Percentiles rank a stretch among this genome's conserved stretches.
Conservation (phyloP, 2,329 filamentous ascomycete species). For the Gliomastix tumulicola region DNA sequence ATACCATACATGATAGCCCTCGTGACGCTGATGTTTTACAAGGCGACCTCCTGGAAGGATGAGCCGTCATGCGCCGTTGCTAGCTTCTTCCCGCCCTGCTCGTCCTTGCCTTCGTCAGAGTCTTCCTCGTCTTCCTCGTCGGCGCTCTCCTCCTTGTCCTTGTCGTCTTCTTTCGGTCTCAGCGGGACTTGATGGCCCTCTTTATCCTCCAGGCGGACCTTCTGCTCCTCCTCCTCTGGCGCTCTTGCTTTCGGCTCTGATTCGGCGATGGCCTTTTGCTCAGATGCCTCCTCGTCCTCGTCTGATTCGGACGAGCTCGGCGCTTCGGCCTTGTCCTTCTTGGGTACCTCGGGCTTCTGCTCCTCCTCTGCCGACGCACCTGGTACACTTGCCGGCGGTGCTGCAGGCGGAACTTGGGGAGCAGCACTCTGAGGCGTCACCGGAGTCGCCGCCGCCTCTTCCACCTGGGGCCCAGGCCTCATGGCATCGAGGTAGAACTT, state of each 20-base stretch:
- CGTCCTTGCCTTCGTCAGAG: conserved; percentile 22
- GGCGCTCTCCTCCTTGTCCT: conserved; percentile 21
- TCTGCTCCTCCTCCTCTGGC: conserved; percentile 40
- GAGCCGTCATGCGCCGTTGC: conserved; percentile 45
- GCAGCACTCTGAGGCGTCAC: too few species aligned
- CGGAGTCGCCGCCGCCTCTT: conserved; percentile 19
- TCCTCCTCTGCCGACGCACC: conserved; percentile 18
- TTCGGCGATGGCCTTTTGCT: conserved; percentile 26
- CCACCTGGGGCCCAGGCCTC: conserved; percentile 33
- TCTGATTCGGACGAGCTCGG: too few species aligned
- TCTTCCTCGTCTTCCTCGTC: conserved; percentile 25
- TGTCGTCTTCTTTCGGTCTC: conserved; percentile 27
- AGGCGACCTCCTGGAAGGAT: conserved; percentile 58
- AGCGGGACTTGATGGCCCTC: conserved; percentile 47
- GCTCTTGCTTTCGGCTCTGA: too few species aligned
- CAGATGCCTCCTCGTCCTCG: conserved; percentile 15
- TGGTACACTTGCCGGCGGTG: too few species aligned
- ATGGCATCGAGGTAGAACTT: conserved; percentile 91
- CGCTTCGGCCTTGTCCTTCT: conserved; percentile 8
- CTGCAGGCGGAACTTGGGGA: too few species aligned
- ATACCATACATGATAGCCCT: too few species aligned
- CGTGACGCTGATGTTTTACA: too few species aligned
- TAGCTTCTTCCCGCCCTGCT: conserved; percentile 28
- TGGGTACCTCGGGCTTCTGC: conserved; percentile 7
- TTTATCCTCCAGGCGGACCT: conserved; percentile 47